Evolutionary conservation across 2,329 filamentous ascomycete species (phyloP).

Genomic region (Aspergillus latus): DNA sequence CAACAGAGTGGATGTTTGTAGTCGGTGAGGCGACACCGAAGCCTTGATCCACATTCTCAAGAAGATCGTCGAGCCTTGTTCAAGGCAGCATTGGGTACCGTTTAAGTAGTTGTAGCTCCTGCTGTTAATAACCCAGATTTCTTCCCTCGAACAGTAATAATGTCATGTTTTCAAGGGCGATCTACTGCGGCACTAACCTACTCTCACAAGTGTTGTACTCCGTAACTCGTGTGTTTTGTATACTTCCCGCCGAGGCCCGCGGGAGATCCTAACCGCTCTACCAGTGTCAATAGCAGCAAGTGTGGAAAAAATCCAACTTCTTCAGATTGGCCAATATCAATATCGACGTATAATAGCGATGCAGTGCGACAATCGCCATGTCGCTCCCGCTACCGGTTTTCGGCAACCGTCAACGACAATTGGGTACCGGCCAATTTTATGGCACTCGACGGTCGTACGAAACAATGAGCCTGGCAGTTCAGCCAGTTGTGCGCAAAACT

Average conservation of each 20-base stretch:
- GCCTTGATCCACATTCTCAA: neutral
- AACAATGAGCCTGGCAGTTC: too few relatives aligned
- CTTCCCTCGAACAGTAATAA: neutral
- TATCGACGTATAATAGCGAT: neutral
- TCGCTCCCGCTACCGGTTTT: neutral
- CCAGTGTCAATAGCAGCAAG: neutral
- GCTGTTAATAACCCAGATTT: neutral
- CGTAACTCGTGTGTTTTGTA: neutral
- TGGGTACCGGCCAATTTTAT: too few relatives aligned
- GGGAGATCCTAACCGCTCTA: neutral
- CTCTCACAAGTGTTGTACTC: neutral
- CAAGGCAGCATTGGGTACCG: neutral
- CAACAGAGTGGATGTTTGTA: neutral
- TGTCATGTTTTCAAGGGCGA: neutral
- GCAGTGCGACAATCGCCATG: neutral
- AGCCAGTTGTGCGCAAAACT: too few relatives aligned
- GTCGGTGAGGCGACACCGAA: neutral
- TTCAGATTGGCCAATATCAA: neutral
- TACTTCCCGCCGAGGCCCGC: neutral
- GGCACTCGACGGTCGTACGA: too few relatives aligned
- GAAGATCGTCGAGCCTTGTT: neutral
- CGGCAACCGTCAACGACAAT: too few relatives aligned
- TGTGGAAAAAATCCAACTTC: neutral
- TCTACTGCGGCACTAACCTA: neutral
- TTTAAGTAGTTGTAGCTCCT: neutral